phyloP scores from a whole-genome alignment of 2,329 filamentous ascomycete species.

The Intubia oerlemansii region DNA sequence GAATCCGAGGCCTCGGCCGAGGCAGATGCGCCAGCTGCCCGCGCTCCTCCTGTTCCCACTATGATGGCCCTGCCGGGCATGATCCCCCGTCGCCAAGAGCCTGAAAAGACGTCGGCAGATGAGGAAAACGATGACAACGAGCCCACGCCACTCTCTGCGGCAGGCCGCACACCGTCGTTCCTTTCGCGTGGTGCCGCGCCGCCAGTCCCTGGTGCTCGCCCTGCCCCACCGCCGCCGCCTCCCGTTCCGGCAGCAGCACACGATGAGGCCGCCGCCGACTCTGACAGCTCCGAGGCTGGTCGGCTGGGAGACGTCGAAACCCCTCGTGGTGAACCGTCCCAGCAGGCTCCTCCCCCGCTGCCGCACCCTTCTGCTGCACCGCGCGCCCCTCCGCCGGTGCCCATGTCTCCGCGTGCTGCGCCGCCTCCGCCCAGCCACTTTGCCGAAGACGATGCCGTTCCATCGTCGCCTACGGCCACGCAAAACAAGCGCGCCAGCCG shows the following conservation, averaged over 20 bases:
- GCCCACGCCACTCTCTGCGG: constrained; percentile 12
- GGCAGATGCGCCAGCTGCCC: constrained; percentile 19
- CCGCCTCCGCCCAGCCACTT: constrained; percentile 16
- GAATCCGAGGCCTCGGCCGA: constrained; percentile 23
- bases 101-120: constrained; percentile 7
- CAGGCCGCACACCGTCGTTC: constrained; percentile 10
- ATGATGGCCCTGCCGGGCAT: constrained; percentile 55
- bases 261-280: too few relatives aligned
- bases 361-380: constrained; percentile 25
- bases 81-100: constrained; percentile 25
- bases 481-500: constrained; percentile 33
- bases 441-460: constrained; percentile 16
- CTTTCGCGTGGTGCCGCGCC: constrained; percentile 14
- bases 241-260: constrained; percentile 19
- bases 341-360: constrained; percentile 17
- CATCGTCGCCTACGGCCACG: constrained; percentile 14
- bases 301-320: too few relatives aligned
- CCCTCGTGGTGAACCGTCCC: constrained; percentile 16
- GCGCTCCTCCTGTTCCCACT: constrained; percentile 31
- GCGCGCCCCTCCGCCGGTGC: constrained; percentile 11
- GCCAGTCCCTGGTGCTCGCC: constrained; percentile 27
- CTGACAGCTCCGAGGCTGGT: too few relatives aligned
- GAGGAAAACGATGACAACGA: constrained; percentile 15
- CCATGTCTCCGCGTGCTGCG: constrained; percentile 16
- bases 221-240: constrained; percentile 35